Evolutionary conservation across 2,329 filamentous ascomycete genomes (phyloP), one percentile per base, ranked within the genome.

Genomic region (Lizonia empirigonia): DNA sequence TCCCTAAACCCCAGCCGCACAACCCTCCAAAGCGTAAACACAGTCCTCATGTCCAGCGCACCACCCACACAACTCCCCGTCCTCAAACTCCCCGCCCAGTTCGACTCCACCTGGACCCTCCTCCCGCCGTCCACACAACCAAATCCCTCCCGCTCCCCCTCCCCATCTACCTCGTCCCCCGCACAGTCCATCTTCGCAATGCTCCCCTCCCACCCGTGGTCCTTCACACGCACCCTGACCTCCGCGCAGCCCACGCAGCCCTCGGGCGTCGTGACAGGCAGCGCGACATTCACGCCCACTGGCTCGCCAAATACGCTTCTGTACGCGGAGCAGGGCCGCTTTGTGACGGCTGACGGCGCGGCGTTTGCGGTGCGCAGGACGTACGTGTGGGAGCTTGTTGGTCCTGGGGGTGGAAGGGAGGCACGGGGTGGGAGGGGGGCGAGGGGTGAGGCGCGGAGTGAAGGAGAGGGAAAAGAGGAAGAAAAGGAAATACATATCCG

Each of bases 21-120:
- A 18, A 97, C 92, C 0, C 76, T 97, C 29, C 92, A 97, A 73
- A 93, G 90, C 60, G 88, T 97, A 5, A 97, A 97, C 73, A 89
- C 89, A 47, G 96, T 90, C 65, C 75, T 97, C 42, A 93, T 97
- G 85, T 41, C 47, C 3, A 41, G 15, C n/a, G 16, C 33, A 15
- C n/a, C 50, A 9, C 26, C 27, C 12, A 55, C 10, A 33, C 22
- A 37, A 15, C 35, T 50, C 15, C 22, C 32, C 18, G 9, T 36
- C 41, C 2, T 10, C 5, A 24, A 15, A 18, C 16, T 48, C 20
- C 35, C 47, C 12, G 29, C 24, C 7, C 5, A 2, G 4, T 19
- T 24, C 20, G 32, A 42, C 18, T 10, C 13, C 7, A n/a, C 8
- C 5, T 52, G 41, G 49, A 20, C 6, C 1, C 16, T 23, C 7